Percentiles rank a stretch among this genome's conserved stretches.
Evolutionary conservation across 129 eudicot genomes (phyloP).

Genomic region (Flaveria ramosissima): DNA sequence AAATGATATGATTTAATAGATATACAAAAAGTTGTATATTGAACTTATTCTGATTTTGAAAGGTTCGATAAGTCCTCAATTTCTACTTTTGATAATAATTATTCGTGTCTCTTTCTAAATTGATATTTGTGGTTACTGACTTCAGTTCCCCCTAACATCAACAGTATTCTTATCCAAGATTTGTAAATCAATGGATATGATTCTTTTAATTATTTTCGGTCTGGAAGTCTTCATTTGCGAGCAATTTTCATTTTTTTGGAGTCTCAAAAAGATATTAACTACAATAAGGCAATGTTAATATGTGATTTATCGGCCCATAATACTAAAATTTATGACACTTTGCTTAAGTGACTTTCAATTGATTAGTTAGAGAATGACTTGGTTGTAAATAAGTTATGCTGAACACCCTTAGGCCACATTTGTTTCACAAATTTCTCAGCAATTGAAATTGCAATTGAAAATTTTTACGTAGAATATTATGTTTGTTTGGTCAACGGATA

Average conservation of each 20-base stretch:
- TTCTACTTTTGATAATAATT: conserved; percentile 28
- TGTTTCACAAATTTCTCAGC: too few species aligned
- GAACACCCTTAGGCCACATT: too few species aligned
- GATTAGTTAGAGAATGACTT: too few species aligned
- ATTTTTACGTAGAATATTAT: too few species aligned
- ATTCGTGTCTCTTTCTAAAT: conserved; percentile 25
- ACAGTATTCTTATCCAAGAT: neutral
- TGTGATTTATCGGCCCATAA: neutral
- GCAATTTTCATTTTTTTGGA: neutral
- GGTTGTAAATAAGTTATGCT: too few species aligned
- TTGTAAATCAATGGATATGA: neutral
- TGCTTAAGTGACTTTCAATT: too few species aligned
- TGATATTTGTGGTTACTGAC: conserved; percentile 18
- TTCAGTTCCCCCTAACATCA: neutral
- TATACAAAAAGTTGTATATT: conserved; percentile 20
- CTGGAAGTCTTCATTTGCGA: too few species aligned
- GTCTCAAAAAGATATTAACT: too few species aligned
- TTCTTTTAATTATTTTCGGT: neutral
- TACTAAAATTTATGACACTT: too few species aligned
- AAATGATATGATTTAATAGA: conserved; percentile 13
- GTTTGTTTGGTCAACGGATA: too few species aligned
- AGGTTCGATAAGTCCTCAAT: conserved; percentile 22
- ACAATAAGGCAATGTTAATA: too few species aligned
- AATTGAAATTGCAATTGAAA: too few species aligned
- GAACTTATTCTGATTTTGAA: conserved; percentile 23